These are phyloP conservation scores for Podosphaera fusca DNA, from an alignment of 2,329 filamentous ascomycete genomes.

Conservation along the genomic window DNA sequence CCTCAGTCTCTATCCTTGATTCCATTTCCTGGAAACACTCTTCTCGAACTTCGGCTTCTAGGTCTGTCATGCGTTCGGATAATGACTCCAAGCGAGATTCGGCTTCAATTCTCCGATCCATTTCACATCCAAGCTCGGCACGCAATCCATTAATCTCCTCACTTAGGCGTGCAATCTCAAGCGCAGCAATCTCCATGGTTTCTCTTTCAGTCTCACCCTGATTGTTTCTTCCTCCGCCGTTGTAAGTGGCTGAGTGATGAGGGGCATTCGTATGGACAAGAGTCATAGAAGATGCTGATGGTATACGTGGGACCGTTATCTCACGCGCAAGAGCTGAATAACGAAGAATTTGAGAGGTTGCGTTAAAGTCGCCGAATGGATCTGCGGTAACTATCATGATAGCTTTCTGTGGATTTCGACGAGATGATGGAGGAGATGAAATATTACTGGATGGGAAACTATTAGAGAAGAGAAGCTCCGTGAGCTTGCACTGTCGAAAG, in stretches of 20 bases:
- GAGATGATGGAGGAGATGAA: conserved; percentile 5
- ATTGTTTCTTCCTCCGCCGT: conserved; percentile 7
- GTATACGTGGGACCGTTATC: conserved; percentile 73
- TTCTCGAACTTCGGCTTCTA: conserved; percentile 71
- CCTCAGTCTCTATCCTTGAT: conserved; percentile 46
- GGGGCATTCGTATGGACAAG: conserved; percentile 9
- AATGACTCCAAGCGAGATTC: conserved; percentile 49
- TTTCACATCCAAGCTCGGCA: conserved; percentile 45
- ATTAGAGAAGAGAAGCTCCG: conserved; percentile 69
- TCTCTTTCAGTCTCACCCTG: conserved; percentile 27
- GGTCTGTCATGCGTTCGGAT: conserved; percentile 37
- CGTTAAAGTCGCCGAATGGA: conserved; percentile 81
- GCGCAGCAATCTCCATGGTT: conserved; percentile 60
- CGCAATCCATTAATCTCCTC: conserved; percentile 58
- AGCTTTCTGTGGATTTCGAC: conserved; percentile 55
- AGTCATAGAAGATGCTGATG: conserved; percentile 57
- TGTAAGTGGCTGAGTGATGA: conserved; percentile 8
- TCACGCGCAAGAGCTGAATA: conserved; percentile 86
- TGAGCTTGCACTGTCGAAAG: conserved; percentile 67
- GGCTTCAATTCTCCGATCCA: conserved; percentile 42
- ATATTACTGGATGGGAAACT: conserved; percentile 33
- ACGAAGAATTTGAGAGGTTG: conserved; percentile 82
- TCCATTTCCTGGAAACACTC: conserved; percentile 82
- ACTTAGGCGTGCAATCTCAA: conserved; percentile 59
- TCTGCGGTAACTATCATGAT: conserved; percentile 96